Conservation (phyloP, 163 green algal genomes). For the Chloromonas sp. region DNA sequence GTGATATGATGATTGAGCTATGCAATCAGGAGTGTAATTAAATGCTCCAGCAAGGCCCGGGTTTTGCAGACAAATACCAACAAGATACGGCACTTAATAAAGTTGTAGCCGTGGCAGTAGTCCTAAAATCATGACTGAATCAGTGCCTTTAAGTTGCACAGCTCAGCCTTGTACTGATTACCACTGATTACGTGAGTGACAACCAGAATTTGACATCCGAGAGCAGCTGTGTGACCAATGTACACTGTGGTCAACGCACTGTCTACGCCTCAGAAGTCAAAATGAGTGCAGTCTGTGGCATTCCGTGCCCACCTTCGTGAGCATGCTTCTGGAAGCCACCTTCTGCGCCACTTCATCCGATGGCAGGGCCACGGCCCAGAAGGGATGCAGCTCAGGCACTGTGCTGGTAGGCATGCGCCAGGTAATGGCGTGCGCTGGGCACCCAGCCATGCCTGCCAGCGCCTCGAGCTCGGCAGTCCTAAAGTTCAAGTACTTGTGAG, state of each 20-base stretch:
- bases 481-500: constrained; percentile 73
- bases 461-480: constrained; percentile 64
- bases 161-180: too few species aligned
- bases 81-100: not conserved
- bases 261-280: too few species aligned
- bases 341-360: constrained; percentile 21
- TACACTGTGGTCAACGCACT: too few species aligned
- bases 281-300: too few species aligned
- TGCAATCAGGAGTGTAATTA: not conserved
- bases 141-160: too few species aligned
- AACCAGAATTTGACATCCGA: too few species aligned
- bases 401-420: constrained; percentile 23
- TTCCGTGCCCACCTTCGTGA: constrained; percentile 40
- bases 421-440: constrained; percentile 8
- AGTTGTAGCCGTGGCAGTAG: not conserved
- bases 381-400: constrained; percentile 12
- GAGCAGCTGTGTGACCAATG: too few species aligned
- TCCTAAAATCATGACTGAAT: too few species aligned
- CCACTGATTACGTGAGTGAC: too few species aligned
- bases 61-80: not conserved
- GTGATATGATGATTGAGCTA: not conserved
- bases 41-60: not conserved
- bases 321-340: constrained; percentile 31
- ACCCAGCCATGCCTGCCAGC: constrained; percentile 35
- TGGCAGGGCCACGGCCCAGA: constrained; percentile 36